Conservation (phyloP, 1,139 yeast genomes). For the Magnusiomyces paraingens region DNA sequence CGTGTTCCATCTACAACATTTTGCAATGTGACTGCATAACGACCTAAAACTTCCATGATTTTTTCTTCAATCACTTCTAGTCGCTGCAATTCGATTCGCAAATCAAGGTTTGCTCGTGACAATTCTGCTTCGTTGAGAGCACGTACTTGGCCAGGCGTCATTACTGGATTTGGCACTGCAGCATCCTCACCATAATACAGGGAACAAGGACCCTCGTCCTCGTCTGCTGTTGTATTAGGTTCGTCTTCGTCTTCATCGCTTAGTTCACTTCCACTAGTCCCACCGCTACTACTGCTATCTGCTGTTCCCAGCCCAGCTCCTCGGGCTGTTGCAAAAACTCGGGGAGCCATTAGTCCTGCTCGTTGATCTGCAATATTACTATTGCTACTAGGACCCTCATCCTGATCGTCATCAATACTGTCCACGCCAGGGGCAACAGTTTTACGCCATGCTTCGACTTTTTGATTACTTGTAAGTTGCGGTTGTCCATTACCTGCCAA, state of each 20-base stretch:
- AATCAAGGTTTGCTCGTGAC: conserved; percentile 19
- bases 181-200: not conserved
- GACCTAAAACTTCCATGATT: conserved; percentile 20
- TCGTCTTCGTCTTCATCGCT: conserved; percentile 1
- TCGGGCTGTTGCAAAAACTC: conserved; percentile 1
- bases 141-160: not conserved
- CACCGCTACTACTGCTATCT: too few relatives aligned
- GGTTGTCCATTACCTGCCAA: too few relatives aligned
- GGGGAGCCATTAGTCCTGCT: not conserved
- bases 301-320: not conserved
- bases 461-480: not conserved
- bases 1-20: conserved; percentile 19
- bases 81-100: conserved; percentile 25
- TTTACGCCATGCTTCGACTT: not conserved
- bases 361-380: too few relatives aligned
- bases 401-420: too few relatives aligned
- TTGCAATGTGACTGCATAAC: conserved; percentile 22
- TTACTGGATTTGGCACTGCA: not conserved
- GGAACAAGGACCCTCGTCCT: not conserved
- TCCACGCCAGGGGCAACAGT: not conserved
- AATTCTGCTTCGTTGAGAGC: conserved; percentile 3
- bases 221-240: not conserved
- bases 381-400: too few relatives aligned
- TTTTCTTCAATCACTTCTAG: conserved; percentile 23
- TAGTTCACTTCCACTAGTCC: not conserved